Evolutionary conservation across 371 early-diverging fungal species (phyloP), one percentile per base, ranked within the genome.

Genomic region (Mortierella sp.): DNA sequence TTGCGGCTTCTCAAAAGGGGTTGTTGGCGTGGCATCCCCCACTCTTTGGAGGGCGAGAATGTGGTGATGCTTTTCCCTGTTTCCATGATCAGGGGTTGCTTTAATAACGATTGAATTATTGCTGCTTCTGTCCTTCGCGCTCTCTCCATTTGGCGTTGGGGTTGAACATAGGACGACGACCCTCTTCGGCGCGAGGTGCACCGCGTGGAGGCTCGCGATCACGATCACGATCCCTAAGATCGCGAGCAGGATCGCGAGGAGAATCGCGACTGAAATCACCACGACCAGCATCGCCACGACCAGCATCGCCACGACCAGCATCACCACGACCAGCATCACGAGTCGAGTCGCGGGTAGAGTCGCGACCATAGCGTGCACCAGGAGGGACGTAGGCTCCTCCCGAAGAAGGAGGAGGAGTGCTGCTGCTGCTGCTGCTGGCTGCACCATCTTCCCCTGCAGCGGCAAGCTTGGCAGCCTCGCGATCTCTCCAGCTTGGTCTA

Each of bases 401-500:
- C 7, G 64, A 48, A 45, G 71, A 27, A 16, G 58, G 45, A 9
- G 73, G 52, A 16, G 68, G 41, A 28, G 47, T 9, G 24, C 9
- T 46, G 34, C 34, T 34, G 4, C 34, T 10, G 34, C 34, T n/a
- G 54, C 45, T 13, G 57, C 41, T 24, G 60, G 67, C 50, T 9
- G 63, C 40, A 22, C 50, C 62, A 17, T 54, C 63, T 6, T 48
- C 48, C n/a, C 49, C 59, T 43, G 47, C 65, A 34, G 71, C 68
- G 57, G 61, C 66, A 22, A 22, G 22, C 62, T 65, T 76, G 58
- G 58, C 57, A 16, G 77, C 77, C 51, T 50, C 54, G 34, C 77
- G 77, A 54, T 76, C 77, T 57, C 77, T 68, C 77, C 77, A 76
- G 69, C 62, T 64, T 16, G 57, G 77, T 22, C 43, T 63, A 54